A percentile compares a stretch with the other conserved stretches of the same genome.
Evolutionary conservation across 208 protist species (phyloP).

Genomic region (Herpetomonas samuelpessoai): DNA sequence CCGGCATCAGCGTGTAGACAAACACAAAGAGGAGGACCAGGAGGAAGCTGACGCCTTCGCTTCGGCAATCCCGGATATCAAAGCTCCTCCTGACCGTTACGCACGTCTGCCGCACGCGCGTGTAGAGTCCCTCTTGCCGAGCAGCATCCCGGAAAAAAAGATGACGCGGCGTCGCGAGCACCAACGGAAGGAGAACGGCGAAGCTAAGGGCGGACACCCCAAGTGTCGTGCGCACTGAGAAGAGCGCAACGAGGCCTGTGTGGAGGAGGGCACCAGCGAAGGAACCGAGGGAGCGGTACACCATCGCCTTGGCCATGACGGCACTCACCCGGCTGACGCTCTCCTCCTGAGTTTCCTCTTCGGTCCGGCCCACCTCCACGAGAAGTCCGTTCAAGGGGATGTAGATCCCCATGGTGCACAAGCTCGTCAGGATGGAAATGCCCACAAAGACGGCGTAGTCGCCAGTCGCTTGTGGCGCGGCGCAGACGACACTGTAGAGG

Average conservation of each 20-base stretch:
- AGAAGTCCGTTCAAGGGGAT: slow-evolving; percentile 50
- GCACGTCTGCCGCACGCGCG: slow-evolving; percentile 5
- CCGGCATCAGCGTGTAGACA: slow-evolving; percentile 45
- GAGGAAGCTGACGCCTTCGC: slow-evolving; percentile 32
- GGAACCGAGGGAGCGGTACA: slow-evolving; percentile 36
- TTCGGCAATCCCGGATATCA: slow-evolving; percentile 15
- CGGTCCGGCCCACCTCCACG: slow-evolving; percentile 37
- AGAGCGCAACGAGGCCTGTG: slow-evolving; percentile 10
- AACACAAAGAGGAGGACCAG: slow-evolving; percentile 47
- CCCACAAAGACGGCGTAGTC: slow-evolving; percentile 20
- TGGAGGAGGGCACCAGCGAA: slow-evolving; percentile 30
- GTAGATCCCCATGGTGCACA: slow-evolving; percentile 39
- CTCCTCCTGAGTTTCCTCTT: slow-evolving; percentile 38
- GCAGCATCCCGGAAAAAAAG: slow-evolving; percentile 25
- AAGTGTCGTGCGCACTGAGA: slow-evolving; percentile 15
- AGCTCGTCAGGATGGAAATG: slow-evolving; percentile 24
- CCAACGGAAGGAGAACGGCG: slow-evolving; percentile 20
- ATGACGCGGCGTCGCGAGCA: slow-evolving; percentile 14
- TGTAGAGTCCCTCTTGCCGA: slow-evolving; percentile 18
- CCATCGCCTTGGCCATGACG: slow-evolving; percentile 46
- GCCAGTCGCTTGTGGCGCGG: slow-evolving; percentile 1
- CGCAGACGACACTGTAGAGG: slow-evolving; percentile 25
- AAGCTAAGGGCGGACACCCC: slow-evolving; percentile 22
- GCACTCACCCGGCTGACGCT: slow-evolving; percentile 34
- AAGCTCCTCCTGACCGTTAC: slow-evolving; percentile 15